phyloP scores from a whole-genome alignment of 768 basidiomycete genomes.

The Rhodotorula babjevae region DNA sequence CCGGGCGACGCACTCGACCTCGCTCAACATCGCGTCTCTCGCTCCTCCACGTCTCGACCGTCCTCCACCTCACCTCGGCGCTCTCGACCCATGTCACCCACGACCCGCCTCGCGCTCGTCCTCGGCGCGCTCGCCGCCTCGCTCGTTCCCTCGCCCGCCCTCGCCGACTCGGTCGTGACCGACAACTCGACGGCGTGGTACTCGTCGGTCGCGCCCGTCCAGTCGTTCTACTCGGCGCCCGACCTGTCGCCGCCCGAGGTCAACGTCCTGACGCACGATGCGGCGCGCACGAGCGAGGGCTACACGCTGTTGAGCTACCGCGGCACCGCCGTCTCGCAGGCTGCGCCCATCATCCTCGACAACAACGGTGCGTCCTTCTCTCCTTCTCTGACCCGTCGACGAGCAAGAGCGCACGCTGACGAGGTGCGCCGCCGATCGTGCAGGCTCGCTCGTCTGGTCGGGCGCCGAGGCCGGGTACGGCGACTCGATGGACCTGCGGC shows the following conservation, averaged over 20 bases:
- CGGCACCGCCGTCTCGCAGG: background rate
- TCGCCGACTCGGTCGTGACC: constrained; percentile 5
- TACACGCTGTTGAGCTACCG: constrained; percentile 16
- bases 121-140: background rate
- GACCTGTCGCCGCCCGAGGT: constrained; percentile 7
- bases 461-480: constrained; percentile 26
- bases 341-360: constrained; percentile 20
- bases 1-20: too few relatives aligned
- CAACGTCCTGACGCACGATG: constrained; percentile 2
- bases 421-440: background rate
- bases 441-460: constrained; percentile 7
- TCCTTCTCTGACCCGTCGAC: too few relatives aligned
- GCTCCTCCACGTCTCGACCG: background rate
- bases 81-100: too few relatives aligned
- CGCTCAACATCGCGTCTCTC: background rate
- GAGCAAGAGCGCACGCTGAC: background rate
- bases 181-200: background rate
- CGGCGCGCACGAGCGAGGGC: background rate
- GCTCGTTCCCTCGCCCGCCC: background rate
- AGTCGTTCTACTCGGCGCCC: constrained; percentile 5
- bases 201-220: background rate
- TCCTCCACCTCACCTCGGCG: too few relatives aligned
- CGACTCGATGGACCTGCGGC: constrained; percentile 38
- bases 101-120: too few relatives aligned
- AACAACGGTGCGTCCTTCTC: background rate